Evolutionary conservation across 768 basidiomycete genomes (phyloP), one percentile per base, ranked within the genome.

Genomic region (Kwoniella pini): DNA sequence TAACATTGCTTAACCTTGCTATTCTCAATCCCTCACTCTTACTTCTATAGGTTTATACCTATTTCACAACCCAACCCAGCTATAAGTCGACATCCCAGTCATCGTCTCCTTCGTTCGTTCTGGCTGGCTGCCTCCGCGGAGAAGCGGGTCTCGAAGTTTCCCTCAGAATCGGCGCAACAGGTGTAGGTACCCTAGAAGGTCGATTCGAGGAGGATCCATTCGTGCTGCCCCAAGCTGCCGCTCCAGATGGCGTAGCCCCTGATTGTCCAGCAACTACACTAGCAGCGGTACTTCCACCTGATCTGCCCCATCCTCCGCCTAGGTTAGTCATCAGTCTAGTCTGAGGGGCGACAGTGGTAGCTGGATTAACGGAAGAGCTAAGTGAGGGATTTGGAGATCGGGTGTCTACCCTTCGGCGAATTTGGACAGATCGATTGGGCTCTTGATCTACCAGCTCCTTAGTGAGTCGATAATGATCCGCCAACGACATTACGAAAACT

Each of bases 401-500:
- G 0, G 91, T 88, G 75, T 96, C 93, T 46, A 93, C 79, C 13
- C 91, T 84, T 31, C 90, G 83, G 50, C 90, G 81, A 48, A 96
- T 84, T 72, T 91, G 88, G 1, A 95, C 88, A 65, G 90, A 88
- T 60, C 65, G 54, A 71, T 89, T 84, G 0, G 95, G 95, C 68
- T 96, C 95, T 69, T 89, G 88, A 75, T 97, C 95, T 19, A 99
- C 85, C 81, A 92, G 85, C 67, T 89, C 85, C 0, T 88, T 86
- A 62, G 90, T 88, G 75, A 97, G 85, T 19, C 90, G 83, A 74
- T 95, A 98, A 4, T 87, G 80, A 6, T 83, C 80, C 0, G 91
- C 89, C 21, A 96, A 61, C 17, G 54, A 28, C 27, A 80, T 84
- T 3, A 93, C 90, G 74, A 96, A 95, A 68, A 89, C 87, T 48